Evolutionary conservation across 495 filamentous ascomycete species (phyloP).

Genomic region (Penicillium ochrochloron): DNA sequence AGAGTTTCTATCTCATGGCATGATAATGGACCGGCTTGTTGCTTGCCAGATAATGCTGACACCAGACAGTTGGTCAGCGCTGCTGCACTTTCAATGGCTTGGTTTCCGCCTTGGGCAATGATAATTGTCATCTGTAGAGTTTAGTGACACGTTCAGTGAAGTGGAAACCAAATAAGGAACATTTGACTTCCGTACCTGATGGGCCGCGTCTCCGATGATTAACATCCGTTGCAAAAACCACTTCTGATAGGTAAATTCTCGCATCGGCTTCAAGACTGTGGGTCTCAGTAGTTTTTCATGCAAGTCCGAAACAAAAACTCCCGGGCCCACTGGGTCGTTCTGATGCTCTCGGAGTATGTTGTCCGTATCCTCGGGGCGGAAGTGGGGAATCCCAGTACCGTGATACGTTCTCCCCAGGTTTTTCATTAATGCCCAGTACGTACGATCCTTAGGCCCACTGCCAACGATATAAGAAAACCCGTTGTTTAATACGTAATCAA

Average conservation of each 20-base stretch:
- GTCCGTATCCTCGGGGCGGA: not conserved
- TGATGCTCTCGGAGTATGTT: constrained; percentile 7
- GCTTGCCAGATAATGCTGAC: not conserved
- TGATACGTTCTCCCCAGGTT: not conserved
- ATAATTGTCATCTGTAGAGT: constrained; percentile 27
- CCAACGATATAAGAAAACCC: constrained; percentile 14
- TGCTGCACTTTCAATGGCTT: constrained; percentile 43
- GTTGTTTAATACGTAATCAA: constrained; percentile 11
- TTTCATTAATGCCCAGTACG: constrained; percentile 7
- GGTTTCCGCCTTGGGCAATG: constrained; percentile 39
- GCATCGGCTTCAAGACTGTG: constrained; percentile 10
- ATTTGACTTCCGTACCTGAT: constrained; percentile 16
- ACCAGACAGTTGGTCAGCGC: constrained; percentile 14
- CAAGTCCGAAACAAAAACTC: constrained; percentile 3
- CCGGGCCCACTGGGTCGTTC: constrained; percentile 6
- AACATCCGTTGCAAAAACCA: constrained; percentile 18
- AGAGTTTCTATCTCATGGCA: constrained; percentile 7
- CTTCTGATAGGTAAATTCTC: constrained; percentile 18
- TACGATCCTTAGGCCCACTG: constrained; percentile 1
- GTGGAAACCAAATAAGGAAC: not conserved
- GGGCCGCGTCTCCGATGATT: constrained; percentile 22
- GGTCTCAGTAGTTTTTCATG: not conserved
- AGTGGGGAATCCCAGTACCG: not conserved
- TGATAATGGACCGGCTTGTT: constrained; percentile 2
- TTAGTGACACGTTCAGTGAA: not conserved